These are phyloP conservation scores for Sugiyamaella novakii DNA, from an alignment of 1,139 yeast genomes.

Conservation along the genomic window DNA sequence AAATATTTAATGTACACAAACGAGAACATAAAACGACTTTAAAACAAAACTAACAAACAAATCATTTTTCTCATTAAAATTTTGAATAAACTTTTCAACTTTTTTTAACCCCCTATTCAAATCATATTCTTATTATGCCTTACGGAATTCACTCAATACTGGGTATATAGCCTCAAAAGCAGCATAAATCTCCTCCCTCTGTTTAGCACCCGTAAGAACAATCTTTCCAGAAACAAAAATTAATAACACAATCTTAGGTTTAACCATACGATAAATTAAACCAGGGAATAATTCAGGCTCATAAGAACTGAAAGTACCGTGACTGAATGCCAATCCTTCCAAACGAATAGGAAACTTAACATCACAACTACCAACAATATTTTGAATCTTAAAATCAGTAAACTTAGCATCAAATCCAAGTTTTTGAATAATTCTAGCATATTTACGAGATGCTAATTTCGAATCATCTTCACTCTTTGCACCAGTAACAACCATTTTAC, in stretches of 20 bases:
- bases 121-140: no score
- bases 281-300: constrained; percentile 99
- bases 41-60: neutral
- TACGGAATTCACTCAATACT: constrained; percentile 95
- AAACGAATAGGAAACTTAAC: constrained; percentile 96
- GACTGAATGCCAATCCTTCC: constrained; percentile 97
- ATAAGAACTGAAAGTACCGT: constrained; percentile 97
- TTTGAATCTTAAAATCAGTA: constrained; percentile 96
- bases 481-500: constrained; percentile 99
- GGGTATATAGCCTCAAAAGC: constrained; percentile 99
- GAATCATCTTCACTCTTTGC: constrained; percentile 98
- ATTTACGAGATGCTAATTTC: constrained; percentile 93
- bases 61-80: constrained; percentile 1
- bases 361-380: constrained; percentile 95
- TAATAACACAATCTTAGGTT: constrained; percentile 93
- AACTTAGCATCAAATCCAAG: constrained; percentile 90
- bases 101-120: no score
- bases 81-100: no score
- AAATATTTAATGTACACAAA: neutral
- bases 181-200: constrained; percentile 96
- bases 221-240: constrained; percentile 97
- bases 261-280: constrained; percentile 97
- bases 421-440: constrained; percentile 96
- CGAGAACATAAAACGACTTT: neutral
- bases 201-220: constrained; percentile 98